These are phyloP conservation scores for Fusarium cicatricum DNA, from an alignment of 2,329 filamentous ascomycete genomes.

Conservation along the genomic window DNA sequence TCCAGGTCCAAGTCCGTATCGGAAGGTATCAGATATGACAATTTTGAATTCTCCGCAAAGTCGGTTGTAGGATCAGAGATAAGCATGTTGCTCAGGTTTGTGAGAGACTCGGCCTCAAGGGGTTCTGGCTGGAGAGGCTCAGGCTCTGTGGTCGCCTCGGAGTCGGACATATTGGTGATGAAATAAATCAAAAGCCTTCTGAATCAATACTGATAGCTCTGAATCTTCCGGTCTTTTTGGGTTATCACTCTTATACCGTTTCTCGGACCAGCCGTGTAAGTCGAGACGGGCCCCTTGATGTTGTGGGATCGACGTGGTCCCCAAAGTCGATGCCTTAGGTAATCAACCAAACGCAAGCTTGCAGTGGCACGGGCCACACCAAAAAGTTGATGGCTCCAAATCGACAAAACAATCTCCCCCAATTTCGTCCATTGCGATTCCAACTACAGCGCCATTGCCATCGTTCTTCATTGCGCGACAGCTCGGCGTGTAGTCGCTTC, in stretches of 20 bases:
- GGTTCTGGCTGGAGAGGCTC: constrained; percentile 31
- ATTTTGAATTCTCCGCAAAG: constrained; percentile 66
- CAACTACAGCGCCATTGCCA: constrained; percentile 13
- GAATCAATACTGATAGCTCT: too few relatives aligned
- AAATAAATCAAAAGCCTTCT: neutral
- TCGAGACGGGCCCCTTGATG: constrained; percentile 33
- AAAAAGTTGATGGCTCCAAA: constrained; percentile 35
- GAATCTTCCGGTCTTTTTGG: neutral
- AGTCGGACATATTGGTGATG: constrained; percentile 29
- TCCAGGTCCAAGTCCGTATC: constrained; percentile 64
- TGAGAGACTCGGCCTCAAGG: constrained; percentile 32
- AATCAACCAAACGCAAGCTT: constrained; percentile 1
- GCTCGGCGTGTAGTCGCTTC: constrained; percentile 3
- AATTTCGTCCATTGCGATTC: constrained; percentile 17
- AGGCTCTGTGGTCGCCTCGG: constrained; percentile 27
- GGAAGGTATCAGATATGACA: constrained; percentile 68
- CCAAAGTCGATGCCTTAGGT: constrained; percentile 17
- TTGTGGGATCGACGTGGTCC: constrained; percentile 31
- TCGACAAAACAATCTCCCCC: constrained; percentile 12
- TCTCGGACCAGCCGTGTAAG: constrained; percentile 33
- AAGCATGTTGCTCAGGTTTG: constrained; percentile 34
- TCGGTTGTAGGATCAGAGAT: constrained; percentile 38
- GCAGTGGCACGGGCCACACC: constrained; percentile 33
- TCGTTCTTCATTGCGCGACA: constrained; percentile 6
- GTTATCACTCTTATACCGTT: constrained; percentile 8